Evolutionary conservation across 2,329 filamentous ascomycete genomes (phyloP).

Genomic region (Cercospora sp.): DNA sequence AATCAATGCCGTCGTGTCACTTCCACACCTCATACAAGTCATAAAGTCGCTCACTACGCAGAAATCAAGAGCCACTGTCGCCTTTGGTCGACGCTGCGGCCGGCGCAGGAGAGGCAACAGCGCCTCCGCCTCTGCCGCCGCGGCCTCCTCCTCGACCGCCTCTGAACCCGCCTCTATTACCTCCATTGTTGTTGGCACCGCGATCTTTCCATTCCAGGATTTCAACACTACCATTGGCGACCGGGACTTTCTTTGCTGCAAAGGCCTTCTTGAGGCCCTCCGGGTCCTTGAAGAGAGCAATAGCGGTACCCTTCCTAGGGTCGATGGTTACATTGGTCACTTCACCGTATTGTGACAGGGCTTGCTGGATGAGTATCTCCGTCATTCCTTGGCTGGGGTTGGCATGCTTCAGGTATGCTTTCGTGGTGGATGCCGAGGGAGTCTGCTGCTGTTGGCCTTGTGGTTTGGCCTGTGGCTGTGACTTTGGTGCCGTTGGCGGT

Average conservation of each 20-base stretch:
- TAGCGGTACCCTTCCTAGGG: constrained; percentile 90
- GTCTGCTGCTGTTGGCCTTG: constrained; percentile 32
- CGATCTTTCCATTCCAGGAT: constrained; percentile 76
- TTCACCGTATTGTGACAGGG: constrained; percentile 71
- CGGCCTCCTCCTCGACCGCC: constrained; percentile 23
- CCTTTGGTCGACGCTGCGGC: constrained; percentile 8
- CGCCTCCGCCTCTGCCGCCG: constrained; percentile 23
- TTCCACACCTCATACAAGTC: background rate
- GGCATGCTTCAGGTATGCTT: constrained; percentile 57
- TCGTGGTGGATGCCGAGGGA: constrained; percentile 45
- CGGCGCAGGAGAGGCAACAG: constrained; percentile 11
- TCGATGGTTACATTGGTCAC: constrained; percentile 86
- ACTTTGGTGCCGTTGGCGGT: constrained; percentile 22
- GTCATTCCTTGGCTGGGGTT: constrained; percentile 92
- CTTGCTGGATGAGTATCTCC: constrained; percentile 72
- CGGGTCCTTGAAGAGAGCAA: constrained; percentile 80
- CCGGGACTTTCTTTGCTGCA: constrained; percentile 74
- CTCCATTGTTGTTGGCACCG: constrained; percentile 20
- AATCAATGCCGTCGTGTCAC: background rate
- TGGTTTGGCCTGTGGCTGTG: constrained; percentile 36
- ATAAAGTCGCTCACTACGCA: background rate
- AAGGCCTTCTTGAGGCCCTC: constrained; percentile 75
- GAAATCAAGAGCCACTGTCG: background rate
- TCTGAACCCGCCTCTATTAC: constrained; percentile 25
- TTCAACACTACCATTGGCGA: constrained; percentile 83